Percentiles rank a stretch among this genome's conserved stretches.
These are phyloP conservation scores for Xylaria sp. DNA, from an alignment of 2,329 filamentous ascomycete genomes.

Conservation along the genomic window DNA sequence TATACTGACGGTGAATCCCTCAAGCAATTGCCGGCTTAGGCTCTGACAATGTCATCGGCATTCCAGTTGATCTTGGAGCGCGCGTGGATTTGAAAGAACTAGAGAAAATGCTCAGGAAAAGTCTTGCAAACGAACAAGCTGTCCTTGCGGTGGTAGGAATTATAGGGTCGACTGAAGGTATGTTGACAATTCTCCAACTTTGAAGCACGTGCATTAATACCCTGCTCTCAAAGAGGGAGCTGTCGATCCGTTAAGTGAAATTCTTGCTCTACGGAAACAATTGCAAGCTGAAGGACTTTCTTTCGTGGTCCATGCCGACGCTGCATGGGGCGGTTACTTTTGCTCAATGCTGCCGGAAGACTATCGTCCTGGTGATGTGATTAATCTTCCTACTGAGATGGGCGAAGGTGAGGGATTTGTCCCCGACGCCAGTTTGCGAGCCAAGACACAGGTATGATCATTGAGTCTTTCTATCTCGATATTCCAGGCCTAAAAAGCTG, in stretches of 20 bases:
- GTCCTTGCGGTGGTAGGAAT: conserved; percentile 59
- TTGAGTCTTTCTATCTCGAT: not conserved
- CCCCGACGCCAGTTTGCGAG: conserved; percentile 51
- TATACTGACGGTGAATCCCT: not conserved
- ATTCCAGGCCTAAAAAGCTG: not conserved
- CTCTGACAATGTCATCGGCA: conserved; percentile 54
- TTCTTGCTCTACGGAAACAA: conserved; percentile 54
- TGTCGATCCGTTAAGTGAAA: conserved; percentile 54
- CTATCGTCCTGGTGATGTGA: conserved; percentile 45
- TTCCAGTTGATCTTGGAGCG: conserved; percentile 55
- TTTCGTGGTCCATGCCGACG: conserved; percentile 60
- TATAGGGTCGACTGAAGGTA: conserved; percentile 59
- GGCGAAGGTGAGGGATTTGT: conserved; percentile 49
- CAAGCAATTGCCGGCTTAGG: conserved; percentile 59
- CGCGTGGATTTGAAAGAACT: conserved; percentile 53
- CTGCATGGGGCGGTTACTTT: conserved; percentile 64
- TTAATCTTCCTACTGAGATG: conserved; percentile 46
- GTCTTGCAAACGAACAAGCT: conserved; percentile 47
- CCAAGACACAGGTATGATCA: conserved; percentile 49
- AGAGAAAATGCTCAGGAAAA: conserved; percentile 48
- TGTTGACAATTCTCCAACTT: not conserved
- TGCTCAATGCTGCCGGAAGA: conserved; percentile 55
- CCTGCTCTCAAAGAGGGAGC: conserved; percentile 53
- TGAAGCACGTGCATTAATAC: not conserved
- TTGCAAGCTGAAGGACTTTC: conserved; percentile 57